Evolutionary conservation across 306 rosid species (phyloP).

Genomic region (Adenanthera pavonina): DNA sequence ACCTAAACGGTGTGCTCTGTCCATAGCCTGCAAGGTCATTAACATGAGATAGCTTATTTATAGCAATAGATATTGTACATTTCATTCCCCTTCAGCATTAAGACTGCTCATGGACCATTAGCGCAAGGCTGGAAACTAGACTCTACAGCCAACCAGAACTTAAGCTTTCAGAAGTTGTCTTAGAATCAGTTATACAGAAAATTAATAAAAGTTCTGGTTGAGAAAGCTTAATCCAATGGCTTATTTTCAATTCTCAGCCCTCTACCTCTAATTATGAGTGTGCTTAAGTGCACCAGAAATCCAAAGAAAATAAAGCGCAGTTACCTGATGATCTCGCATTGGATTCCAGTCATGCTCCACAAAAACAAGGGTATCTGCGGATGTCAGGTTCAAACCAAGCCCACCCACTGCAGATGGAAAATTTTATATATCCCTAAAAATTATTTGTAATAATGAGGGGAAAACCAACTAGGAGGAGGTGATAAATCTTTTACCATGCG

Average conservation of each 20-base stretch:
- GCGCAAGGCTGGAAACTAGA: slow-evolving; percentile 1
- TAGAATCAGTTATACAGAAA: slow-evolving; percentile 3
- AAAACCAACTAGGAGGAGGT: neutral
- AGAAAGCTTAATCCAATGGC: slow-evolving; percentile 13
- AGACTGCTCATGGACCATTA: neutral
- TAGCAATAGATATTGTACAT: slow-evolving; percentile 8
- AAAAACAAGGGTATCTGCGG: slow-evolving; percentile 93
- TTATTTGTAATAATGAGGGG: neutral
- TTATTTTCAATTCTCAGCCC: slow-evolving; percentile 24
- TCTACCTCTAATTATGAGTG: slow-evolving; percentile 26
- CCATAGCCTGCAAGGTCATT: slow-evolving; percentile 83
- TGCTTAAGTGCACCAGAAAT: slow-evolving; percentile 17
- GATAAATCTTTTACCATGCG: slow-evolving; percentile 68
- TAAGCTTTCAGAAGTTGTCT: neutral
- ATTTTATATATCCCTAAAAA: slow-evolving; percentile 27
- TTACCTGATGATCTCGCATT: slow-evolving; percentile 97
- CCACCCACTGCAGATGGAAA: slow-evolving; percentile 81
- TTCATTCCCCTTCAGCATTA: neutral
- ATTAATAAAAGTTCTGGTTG: neutral
- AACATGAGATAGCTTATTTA: slow-evolving; percentile 18
- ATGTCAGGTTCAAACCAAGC: slow-evolving; percentile 95
- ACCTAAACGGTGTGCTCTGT: slow-evolving; percentile 97
- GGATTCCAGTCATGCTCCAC: slow-evolving; percentile 99
- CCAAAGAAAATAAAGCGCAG: slow-evolving; percentile 32
- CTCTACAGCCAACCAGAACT: slow-evolving; percentile 20